Percentiles rank a stretch among this genome's conserved stretches.
phyloP scores from a whole-genome alignment of 108 stramenopile genomes.

The Cylindrotheca closterium region DNA sequence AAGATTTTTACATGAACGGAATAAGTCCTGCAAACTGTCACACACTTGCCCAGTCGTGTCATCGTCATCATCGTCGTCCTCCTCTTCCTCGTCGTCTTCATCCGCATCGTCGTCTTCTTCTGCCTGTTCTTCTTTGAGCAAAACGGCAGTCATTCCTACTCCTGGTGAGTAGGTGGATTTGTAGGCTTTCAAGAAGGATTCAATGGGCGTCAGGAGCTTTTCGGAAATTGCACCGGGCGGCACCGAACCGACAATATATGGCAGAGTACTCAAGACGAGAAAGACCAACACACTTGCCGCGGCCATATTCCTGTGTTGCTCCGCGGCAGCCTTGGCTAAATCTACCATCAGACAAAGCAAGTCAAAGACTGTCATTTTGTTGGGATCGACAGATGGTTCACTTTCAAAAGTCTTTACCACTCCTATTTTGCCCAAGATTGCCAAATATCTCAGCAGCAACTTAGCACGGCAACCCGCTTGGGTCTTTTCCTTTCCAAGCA shows the following conservation, averaged over 20 bases:
- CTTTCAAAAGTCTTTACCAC: constrained; percentile 37
- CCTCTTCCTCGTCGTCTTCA: constrained; percentile 60
- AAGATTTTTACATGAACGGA: constrained; percentile 41
- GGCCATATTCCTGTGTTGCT: constrained; percentile 10
- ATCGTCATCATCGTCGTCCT: constrained; percentile 65
- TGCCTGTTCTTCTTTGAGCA: constrained; percentile 58
- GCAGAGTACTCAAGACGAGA: constrained; percentile 63
- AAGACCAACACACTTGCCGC: constrained; percentile 39
- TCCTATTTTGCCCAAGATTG: constrained; percentile 55
- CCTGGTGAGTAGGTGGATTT: constrained; percentile 73
- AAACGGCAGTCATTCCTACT: constrained; percentile 48
- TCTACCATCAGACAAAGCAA: constrained; percentile 26
- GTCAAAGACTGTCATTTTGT: constrained; percentile 24
- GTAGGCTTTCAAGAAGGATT: constrained; percentile 22
- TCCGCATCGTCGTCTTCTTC: constrained; percentile 57
- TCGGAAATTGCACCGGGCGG: constrained; percentile 26
- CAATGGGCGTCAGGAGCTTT: constrained; percentile 26
- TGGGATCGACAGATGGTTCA: constrained; percentile 16
- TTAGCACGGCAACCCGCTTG: constrained; percentile 42
- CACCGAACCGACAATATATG: constrained; percentile 39
- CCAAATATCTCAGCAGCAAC: constrained; percentile 68
- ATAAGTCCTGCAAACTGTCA: constrained; percentile 82
- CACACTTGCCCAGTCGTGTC: constrained; percentile 50
- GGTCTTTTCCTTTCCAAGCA: constrained; percentile 5
- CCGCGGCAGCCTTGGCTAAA: constrained; percentile 17